Evolutionary conservation across 2,329 filamentous ascomycete species (phyloP).

Genomic region (Curvularia eragrostidis): DNA sequence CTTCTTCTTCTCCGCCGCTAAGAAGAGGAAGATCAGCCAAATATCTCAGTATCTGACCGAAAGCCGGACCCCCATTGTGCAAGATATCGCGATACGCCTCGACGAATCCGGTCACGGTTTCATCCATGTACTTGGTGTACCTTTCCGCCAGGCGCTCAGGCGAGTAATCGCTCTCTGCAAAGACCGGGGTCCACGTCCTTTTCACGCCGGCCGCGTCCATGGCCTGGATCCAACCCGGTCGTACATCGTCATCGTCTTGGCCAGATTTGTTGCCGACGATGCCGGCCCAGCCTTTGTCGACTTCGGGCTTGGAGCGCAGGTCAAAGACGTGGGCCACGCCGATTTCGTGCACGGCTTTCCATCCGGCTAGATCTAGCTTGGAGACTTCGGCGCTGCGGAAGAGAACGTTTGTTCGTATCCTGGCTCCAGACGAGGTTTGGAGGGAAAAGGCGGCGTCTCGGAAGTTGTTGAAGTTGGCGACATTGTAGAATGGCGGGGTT

Average conservation of each 20-base stretch:
- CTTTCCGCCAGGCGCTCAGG: constrained; percentile 69
- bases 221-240: constrained; percentile 25
- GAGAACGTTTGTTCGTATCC: constrained; percentile 60
- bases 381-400: constrained; percentile 73
- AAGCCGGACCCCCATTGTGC: constrained; percentile 60
- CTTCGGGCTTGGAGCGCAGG: constrained; percentile 68
- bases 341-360: constrained; percentile 50
- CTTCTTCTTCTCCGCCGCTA: constrained; percentile 10
- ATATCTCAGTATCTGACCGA: constrained; percentile 66
- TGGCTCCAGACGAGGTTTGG: constrained; percentile 40
- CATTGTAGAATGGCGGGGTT: constrained; percentile 43
- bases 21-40: constrained; percentile 55
- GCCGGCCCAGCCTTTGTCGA: constrained; percentile 52
- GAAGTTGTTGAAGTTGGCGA: constrained; percentile 46
- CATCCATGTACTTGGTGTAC: constrained; percentile 65
- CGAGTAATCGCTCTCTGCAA: constrained; percentile 65
- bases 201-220: constrained; percentile 52
- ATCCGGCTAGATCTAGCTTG: constrained; percentile 29
- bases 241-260: constrained; percentile 46
- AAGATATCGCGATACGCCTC: constrained; percentile 70
- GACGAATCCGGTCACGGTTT: constrained; percentile 66
- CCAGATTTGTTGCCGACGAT: constrained; percentile 34
- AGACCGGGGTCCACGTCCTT: constrained; percentile 70
- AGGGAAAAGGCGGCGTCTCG: constrained; percentile 43
- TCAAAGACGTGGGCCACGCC: constrained; percentile 73